Conservation (phyloP, 345 rosid genomes). For the Zanthoxylum bungeanum region DNA sequence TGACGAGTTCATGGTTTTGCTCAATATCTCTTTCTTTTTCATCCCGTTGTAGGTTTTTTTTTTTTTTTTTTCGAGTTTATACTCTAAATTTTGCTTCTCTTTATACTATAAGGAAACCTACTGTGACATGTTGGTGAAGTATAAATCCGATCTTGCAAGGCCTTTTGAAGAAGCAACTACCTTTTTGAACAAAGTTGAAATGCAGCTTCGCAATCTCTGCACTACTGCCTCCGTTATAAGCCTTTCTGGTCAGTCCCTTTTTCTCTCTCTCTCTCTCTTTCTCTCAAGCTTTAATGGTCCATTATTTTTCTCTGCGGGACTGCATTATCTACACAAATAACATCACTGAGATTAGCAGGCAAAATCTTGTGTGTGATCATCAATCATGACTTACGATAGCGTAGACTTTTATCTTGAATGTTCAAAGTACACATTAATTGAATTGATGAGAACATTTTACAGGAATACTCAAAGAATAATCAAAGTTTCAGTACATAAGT, state of each 20-base stretch:
- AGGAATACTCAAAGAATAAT: slow-evolving; percentile 18
- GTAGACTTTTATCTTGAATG: too few species aligned
- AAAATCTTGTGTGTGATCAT: neutral
- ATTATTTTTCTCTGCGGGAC: slow-evolving; percentile 10
- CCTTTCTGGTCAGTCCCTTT: slow-evolving; percentile 43
- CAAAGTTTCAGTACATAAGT: slow-evolving; percentile 13
- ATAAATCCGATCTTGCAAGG: slow-evolving; percentile 83
- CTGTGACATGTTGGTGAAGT: slow-evolving; percentile 68
- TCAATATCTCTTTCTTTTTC: neutral
- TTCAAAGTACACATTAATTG: slow-evolving; percentile 19
- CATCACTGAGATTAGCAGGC: slow-evolving; percentile 17
- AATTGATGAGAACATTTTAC: slow-evolving; percentile 8
- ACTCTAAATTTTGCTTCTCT: neutral
- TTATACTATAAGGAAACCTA: slow-evolving; percentile 53
- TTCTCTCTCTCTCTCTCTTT: slow-evolving; percentile 13
- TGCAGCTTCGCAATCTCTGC: slow-evolving; percentile 83
- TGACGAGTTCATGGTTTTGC: slow-evolving; percentile 88
- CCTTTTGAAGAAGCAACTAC: slow-evolving; percentile 84
- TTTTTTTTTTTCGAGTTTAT: neutral
- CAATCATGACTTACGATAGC: slow-evolving; percentile 18
- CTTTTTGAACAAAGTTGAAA: slow-evolving; percentile 75
- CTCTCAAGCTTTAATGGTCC: neutral
- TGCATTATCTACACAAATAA: slow-evolving; percentile 21
- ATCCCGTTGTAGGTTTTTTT: neutral
- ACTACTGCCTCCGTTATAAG: slow-evolving; percentile 50